Base-by-base conservation (phyloP, 805 yeast genomes). In the Debaryomyces prosopidis region DNA sequence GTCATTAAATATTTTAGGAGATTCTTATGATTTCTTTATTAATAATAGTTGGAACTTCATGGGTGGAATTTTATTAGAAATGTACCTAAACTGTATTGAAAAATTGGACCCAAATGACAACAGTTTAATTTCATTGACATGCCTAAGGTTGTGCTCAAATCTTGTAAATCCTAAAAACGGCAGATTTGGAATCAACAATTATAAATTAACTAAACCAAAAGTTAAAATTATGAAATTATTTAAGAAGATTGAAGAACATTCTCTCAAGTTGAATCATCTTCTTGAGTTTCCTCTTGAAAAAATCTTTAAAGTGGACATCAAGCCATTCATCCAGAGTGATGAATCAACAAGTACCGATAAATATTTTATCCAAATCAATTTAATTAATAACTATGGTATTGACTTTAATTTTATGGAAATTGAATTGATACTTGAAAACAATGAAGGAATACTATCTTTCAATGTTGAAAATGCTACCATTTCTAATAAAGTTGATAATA, bases 41-140 rank as follows among this genome's bases (percentile, higher is more conserved):
- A 65, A 74, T 15, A 80, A 83, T 39, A 89, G 90, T 1, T 91
- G 97, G 97, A 78, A 78, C 41, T 63, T 69, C 37, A 80, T 89
- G 57, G 87, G 95, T 1, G 75, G 81, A 5, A 65, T 76, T n/a
- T 64, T 92, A 14, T 70, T 89, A 32, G 81, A 80, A 52, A 69
- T 84, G 1, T 89, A 84, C 57, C 75, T 87, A 23, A 81, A 81
- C 33, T 89, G 96, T 54, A 70, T 90, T 31, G 80, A 79, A 48
- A 67, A 76, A 20, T 19, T 51, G 63, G 39, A 57, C 52, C 44
- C 56, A 4, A 49, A 55, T 10, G 56, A 64, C 2, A 44, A 51
- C 5, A 57, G 64, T 30, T 55, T 66, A n/a, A 51, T 77, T 7
- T 46, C 75, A 9, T 55, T 54, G 2, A 68, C 80, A 0, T 74